These are phyloP conservation scores for Colletotrichum chrysophilum DNA, from an alignment of 2,329 filamentous ascomycete species.

Conservation along the genomic window DNA sequence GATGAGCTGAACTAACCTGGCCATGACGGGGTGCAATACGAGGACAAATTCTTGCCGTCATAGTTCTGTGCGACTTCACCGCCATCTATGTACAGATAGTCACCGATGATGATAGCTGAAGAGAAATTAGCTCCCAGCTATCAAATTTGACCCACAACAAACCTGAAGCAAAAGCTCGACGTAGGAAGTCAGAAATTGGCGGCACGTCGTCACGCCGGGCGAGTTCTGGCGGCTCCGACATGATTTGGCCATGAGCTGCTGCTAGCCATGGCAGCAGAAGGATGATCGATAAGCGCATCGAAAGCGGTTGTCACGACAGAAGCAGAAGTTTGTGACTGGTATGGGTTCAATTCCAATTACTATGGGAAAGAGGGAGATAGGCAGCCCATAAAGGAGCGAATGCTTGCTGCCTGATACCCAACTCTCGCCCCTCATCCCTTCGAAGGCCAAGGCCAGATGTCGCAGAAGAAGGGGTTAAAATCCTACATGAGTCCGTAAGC, in stretches of 20 bases:
- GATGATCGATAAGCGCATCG: background rate
- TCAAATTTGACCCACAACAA: background rate
- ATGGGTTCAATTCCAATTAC: fast-evolving
- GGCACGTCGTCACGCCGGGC: background rate
- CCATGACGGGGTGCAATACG: background rate
- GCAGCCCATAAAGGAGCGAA: background rate
- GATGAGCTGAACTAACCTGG: background rate
- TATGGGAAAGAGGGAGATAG: fast-evolving
- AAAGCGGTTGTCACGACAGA: fast-evolving
- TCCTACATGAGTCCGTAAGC: background rate
- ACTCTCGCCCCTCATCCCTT: background rate
- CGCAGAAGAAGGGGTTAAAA: background rate
- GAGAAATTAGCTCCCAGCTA: background rate
- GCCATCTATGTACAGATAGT: slow-evolving; percentile 43
- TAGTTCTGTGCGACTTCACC: slow-evolving; percentile 32
- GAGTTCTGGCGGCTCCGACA: background rate
- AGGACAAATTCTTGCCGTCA: slow-evolving; percentile 25
- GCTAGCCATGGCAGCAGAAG: background rate
- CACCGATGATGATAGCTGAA: slow-evolving; percentile 32
- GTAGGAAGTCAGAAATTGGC: background rate
- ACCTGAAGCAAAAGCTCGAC: background rate
- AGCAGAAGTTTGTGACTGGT: fast-evolving
- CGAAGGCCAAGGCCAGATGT: background rate
- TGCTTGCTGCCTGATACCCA: background rate
- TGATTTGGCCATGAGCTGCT: background rate